Evolutionary conservation across 2,329 filamentous ascomycete genomes (phyloP), one percentile per base, ranked within the genome.

Genomic region (Plenodomus tracheiphilus): DNA sequence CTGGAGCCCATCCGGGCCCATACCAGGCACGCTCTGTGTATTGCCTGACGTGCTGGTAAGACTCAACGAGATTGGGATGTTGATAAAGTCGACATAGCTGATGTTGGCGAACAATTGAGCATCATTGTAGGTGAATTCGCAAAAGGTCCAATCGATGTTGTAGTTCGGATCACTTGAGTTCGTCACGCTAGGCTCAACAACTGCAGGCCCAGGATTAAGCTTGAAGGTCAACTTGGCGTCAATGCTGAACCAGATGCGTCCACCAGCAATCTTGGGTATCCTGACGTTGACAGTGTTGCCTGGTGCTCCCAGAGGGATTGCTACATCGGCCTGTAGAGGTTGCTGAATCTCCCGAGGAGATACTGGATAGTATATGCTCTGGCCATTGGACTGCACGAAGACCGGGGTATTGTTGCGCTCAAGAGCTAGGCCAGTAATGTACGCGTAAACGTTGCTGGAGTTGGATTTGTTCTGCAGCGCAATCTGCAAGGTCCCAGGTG

Each of bases 21-120:
- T 81, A 7, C 87, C 87, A 1, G 75, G 71, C n/a, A 87, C 70
- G 16, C 66, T 68, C 45, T 78, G 72, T 2, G 67, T 66, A 4
- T 68, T 57, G 13, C 75, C 75, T 25, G 67, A 65, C 0, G 66
- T 62, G 51, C 71, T 73, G 39, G 72, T 73, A 74, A 58, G 87
- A 67, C 59, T 73, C 20, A 79, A 71, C 0, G 57, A 55, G 22
- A 71, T 43, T 1, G 68, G 77, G 3, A 79, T 69, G 41, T 70
- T 74, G 53, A 91, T 81, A 71, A 92, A 92, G 74, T 92, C 88
- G 44, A 92, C 89, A 66, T 87, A 86, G 53, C 79, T 84, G 60
- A 92, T 85, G 49, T 80, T 80, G 28, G 76, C 77, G 47, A 78
- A 80, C 16, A 80, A 61, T 51, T 79, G 76, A 3, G 64, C 48